phyloP scores from a whole-genome alignment of 495 filamentous ascomycete genomes.

The Hypoxylon crocopeplum region DNA sequence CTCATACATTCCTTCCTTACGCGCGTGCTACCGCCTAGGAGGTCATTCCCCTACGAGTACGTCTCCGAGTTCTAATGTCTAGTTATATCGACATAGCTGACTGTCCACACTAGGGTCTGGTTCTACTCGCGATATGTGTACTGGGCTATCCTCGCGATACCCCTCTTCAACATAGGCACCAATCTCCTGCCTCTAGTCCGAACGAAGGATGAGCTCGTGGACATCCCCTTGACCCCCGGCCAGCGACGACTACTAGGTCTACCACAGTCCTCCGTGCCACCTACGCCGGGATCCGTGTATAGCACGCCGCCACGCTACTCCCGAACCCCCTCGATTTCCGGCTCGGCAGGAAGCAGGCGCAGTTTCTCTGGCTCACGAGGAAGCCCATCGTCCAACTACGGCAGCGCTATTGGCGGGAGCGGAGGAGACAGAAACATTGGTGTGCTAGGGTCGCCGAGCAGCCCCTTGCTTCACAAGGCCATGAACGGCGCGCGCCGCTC shows the following conservation, averaged over 20 bases:
- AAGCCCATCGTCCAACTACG: slow-evolving; percentile 43
- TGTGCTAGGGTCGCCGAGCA: slow-evolving; percentile 47
- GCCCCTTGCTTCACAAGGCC: slow-evolving; percentile 75
- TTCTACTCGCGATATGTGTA: slow-evolving; percentile 27
- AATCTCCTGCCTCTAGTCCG: slow-evolving; percentile 74
- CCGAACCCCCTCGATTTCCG: slow-evolving; percentile 67
- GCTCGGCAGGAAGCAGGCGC: slow-evolving; percentile 56
- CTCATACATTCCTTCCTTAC: slow-evolving; percentile 37
- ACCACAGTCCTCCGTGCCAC: slow-evolving; percentile 68
- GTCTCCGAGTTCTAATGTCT: slow-evolving; percentile 3
- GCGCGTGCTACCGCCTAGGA: slow-evolving; percentile 37
- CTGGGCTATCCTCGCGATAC: slow-evolving; percentile 45
- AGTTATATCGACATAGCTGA: neutral
- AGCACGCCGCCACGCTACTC: slow-evolving; percentile 89
- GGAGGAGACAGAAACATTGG: slow-evolving; percentile 14
- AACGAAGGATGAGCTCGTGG: slow-evolving; percentile 75
- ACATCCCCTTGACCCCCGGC: slow-evolving; percentile 89
- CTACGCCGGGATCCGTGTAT: slow-evolving; percentile 70
- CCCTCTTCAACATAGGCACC: slow-evolving; percentile 68
- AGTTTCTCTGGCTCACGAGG: slow-evolving; percentile 63
- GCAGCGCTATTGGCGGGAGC: slow-evolving; percentile 35
- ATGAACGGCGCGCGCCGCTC: slow-evolving; percentile 63
- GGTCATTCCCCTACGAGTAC: slow-evolving; percentile 32
- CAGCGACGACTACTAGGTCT: slow-evolving; percentile 88
- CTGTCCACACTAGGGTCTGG: slow-evolving; percentile 17